These are phyloP conservation scores for Euphorbia tirucalli DNA, from an alignment of 345 rosid genomes.

Conservation along the genomic window DNA sequence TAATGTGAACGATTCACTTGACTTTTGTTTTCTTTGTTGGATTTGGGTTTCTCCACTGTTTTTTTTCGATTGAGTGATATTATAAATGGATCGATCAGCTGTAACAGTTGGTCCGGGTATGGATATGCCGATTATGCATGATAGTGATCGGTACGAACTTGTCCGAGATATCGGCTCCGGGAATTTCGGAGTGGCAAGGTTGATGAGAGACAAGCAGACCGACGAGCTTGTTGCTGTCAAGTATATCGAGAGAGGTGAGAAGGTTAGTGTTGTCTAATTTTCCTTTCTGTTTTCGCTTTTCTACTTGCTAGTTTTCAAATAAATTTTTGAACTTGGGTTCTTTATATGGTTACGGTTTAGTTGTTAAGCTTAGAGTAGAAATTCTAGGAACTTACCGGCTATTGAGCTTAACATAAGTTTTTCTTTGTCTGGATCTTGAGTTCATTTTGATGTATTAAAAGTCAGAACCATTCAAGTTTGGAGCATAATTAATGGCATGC, in stretches of 20 bases:
- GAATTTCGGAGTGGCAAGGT: constrained; percentile 83
- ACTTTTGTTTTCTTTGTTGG: constrained; percentile 1
- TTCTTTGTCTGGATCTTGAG: not conserved
- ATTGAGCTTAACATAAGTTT: not conserved
- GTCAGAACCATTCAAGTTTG: not conserved
- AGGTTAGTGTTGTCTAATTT: constrained; percentile 11
- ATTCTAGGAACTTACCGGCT: not conserved
- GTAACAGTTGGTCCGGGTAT: constrained; percentile 70
- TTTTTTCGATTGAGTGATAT: not conserved
- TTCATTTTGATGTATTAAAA: not conserved
- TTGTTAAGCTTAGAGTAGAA: not conserved
- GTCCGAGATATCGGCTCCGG: constrained; percentile 88
- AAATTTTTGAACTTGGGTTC: not conserved
- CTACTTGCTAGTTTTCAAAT: too few species aligned
- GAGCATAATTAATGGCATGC: not conserved
- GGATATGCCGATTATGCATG: constrained; percentile 98
- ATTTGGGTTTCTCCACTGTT: constrained; percentile 7
- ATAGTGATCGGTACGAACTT: constrained; percentile 85
- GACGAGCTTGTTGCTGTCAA: constrained; percentile 93
- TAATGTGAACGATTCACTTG: constrained; percentile 24
- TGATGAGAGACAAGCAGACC: constrained; percentile 77
- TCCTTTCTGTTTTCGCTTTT: too few species aligned
- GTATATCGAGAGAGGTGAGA: constrained; percentile 87
- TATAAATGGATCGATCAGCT: constrained; percentile 70
- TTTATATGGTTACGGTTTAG: not conserved